Evolutionary conservation across 345 rosid species (phyloP).

Genomic region (Brassica cretica): DNA sequence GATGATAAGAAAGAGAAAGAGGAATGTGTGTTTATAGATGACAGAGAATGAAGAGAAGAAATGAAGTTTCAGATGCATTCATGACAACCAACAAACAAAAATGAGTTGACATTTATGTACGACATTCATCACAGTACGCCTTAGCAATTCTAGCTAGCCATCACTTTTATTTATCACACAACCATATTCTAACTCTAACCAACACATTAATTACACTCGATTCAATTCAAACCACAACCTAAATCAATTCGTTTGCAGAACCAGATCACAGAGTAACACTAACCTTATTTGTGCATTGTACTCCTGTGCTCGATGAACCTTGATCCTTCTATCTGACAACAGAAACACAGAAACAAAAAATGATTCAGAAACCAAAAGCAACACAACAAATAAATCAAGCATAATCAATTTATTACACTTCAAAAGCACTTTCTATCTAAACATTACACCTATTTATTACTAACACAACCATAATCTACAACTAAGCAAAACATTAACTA

Average conservation of each 20-base stretch:
- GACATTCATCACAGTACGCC: background rate
- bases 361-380: background rate
- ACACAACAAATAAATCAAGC: too few species aligned
- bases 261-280: too few species aligned
- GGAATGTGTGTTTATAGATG: background rate
- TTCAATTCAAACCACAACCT: background rate
- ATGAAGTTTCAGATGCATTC: background rate
- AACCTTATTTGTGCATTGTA: too few species aligned
- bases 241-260: background rate
- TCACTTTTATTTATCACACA: background rate
- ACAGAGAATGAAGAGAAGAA: background rate
- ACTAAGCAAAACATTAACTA: too few species aligned
- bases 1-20: background rate
- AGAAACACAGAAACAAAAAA: too few species aligned
- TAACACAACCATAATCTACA: too few species aligned
- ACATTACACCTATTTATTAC: too few species aligned
- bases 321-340: too few species aligned
- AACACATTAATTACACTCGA: background rate
- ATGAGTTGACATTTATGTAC: background rate
- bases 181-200: background rate
- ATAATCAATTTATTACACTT: too few species aligned
- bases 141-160: background rate
- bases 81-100: background rate
- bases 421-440: too few species aligned
- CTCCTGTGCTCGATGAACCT: too few species aligned